Percentiles rank a stretch among this genome's conserved stretches.
phyloP scores from a whole-genome alignment of 1,284 basidiomycete species.

The Peniophora sp. region DNA sequence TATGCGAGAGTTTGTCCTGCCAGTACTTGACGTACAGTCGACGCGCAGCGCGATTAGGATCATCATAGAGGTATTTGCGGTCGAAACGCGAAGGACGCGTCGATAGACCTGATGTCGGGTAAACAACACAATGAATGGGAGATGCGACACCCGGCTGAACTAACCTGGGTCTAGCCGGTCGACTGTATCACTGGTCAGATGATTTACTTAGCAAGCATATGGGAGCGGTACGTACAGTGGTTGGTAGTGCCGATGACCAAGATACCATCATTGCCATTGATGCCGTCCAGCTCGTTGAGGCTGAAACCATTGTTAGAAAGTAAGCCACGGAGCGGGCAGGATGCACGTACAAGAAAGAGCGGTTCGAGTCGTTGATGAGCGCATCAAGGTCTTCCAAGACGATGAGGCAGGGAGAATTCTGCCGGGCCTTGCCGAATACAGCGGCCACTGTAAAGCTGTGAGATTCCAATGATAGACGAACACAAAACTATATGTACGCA shows the following conservation, averaged over 20 bases:
- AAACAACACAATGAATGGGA: constrained; percentile 7
- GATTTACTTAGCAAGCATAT: too few relatives aligned
- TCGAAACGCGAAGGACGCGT: constrained; percentile 22
- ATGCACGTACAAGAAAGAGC: constrained; percentile 57
- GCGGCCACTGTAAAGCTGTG: constrained; percentile 36
- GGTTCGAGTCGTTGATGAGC: constrained; percentile 66
- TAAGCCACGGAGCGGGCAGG: too few relatives aligned
- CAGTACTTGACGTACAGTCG: constrained; percentile 39
- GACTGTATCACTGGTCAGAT: constrained; percentile 66
- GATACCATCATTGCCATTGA: constrained; percentile 70
- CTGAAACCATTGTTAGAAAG: too few relatives aligned
- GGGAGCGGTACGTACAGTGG: constrained; percentile 31
- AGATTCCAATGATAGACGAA: too few relatives aligned
- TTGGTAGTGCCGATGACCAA: constrained; percentile 79
- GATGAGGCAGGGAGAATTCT: constrained; percentile 64
- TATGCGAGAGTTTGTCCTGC: constrained; percentile 57
- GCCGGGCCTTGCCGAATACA: constrained; percentile 61
- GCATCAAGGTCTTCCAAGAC: constrained; percentile 79
- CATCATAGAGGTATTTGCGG: constrained; percentile 33
- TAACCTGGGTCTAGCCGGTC: constrained; percentile 67
- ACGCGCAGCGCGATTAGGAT: constrained; percentile 7
- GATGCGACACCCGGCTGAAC: constrained; percentile 80
- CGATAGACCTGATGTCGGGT: not conserved
- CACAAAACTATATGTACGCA: too few relatives aligned
- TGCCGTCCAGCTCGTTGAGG: constrained; percentile 72